Evolutionary conservation across 169 alveolate species (phyloP).

Genomic region (Toxoplasma gondii): DNA sequence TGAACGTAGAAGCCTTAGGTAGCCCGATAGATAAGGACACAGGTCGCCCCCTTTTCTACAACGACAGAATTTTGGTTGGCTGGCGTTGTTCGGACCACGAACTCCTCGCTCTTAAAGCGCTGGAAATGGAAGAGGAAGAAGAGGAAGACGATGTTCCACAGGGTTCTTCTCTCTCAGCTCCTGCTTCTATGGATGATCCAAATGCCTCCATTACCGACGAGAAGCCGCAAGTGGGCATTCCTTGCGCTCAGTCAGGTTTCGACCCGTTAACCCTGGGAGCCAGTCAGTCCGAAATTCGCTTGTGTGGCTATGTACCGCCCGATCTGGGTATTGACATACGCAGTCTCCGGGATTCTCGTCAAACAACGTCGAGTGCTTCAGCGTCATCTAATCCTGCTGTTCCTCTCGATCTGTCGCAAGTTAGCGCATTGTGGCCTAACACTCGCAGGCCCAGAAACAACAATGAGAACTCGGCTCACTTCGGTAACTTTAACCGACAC

Average conservation of each 20-base stretch:
- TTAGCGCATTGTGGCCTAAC: neutral
- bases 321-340: neutral
- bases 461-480: too few relatives aligned
- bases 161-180: neutral
- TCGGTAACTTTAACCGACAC: too few relatives aligned
- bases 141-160: neutral
- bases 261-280: neutral
- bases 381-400: neutral
- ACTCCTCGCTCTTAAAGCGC: conserved; percentile 2
- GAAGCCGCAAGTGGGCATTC: neutral
- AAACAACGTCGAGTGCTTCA: neutral
- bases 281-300: neutral
- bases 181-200: neutral
- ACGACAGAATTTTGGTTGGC: conserved; percentile 14
- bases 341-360: neutral
- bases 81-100: conserved; percentile 26
- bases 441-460: too few relatives aligned
- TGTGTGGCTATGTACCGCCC: neutral
- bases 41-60: conserved; percentile 33
- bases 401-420: neutral
- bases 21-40: neutral
- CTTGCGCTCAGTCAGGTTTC: neutral
- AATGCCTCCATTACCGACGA: neutral
- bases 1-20: conserved; percentile 18
- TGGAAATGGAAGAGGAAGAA: conserved; percentile 22